Base-by-base conservation (phyloP, 1,139 yeast species). In the Scheffersomyces stambukii region DNA sequence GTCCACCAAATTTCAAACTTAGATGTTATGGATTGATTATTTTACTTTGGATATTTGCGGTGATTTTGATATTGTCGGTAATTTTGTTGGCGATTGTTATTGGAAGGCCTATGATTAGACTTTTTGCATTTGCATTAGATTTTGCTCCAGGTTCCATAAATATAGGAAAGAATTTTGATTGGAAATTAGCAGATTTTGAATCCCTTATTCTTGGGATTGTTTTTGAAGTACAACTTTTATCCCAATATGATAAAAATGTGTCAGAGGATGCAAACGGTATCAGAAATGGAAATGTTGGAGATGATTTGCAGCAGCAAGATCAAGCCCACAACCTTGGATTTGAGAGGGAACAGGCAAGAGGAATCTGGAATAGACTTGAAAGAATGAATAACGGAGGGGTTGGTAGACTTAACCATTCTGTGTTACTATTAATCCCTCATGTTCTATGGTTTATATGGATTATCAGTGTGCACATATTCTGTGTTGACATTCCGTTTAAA, bases 1-100 rank as follows among this genome's bases (percentile, higher is more conserved):
- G 88, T 30, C 98, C 98, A 3, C 95, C 95, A 2, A 45, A 69
- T 34, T 85, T 91, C 53, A 69, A 76, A 30, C 27, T 51, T 9
- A 67, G 96, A 30, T 68, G 88, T 27, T 62, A 71, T 22, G 57
- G 54, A 0, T 57, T 91, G 27, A 61, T 88, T 25, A 50, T 64
- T 2, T 57, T 73, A 52, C 61, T 88, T 17, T 88, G 96, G 94
- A 46, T 73, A 2, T 81, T 79, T 50, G 78, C 94, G 0, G 69
- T 77, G 1, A 30, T 76, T 1, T 52, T 81, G 16, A 60, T 75
- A 4, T 40, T 70, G 16, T 43, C 54, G 4, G 35, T 63, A 1
- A 39, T 57, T 0, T 25, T 70, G 6, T 23, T 42, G 1, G 63
- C 70, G 0, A 55, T 71, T 27, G 28, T 62, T 6, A 11, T 64